phyloP scores from a whole-genome alignment of 2,329 filamentous ascomycete genomes.

The Talaromyces sp. region DNA sequence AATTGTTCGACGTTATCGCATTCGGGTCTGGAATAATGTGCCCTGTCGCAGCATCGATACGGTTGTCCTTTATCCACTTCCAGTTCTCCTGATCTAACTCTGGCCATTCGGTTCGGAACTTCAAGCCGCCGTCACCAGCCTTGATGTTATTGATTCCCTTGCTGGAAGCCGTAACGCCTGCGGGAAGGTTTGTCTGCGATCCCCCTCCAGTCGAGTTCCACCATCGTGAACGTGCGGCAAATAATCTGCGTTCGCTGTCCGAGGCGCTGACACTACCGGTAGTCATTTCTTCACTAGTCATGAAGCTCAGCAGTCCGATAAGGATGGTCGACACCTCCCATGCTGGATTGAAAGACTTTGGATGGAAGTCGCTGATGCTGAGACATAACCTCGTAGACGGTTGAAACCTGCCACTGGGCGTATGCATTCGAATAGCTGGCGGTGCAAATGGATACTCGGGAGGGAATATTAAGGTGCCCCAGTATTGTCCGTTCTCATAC shows the following conservation, averaged over 20 bases:
- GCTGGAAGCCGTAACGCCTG: constrained; percentile 48
- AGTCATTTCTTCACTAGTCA: constrained; percentile 99
- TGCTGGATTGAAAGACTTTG: constrained; percentile 94
- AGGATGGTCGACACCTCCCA: constrained; percentile 98
- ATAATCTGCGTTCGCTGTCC: constrained; percentile 68
- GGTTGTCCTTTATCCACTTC: constrained; percentile 81
- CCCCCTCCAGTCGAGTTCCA: constrained; percentile 96
- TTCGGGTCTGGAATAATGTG: constrained; percentile 53
- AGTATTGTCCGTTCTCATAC: constrained; percentile 93
- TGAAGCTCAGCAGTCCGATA: constrained; percentile 89
- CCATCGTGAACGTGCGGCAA: constrained; percentile 77
- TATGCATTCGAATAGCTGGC: constrained; percentile 98
- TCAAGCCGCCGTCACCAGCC: constrained; percentile 84
- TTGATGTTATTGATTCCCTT: constrained; percentile 76
- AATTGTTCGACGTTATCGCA: constrained; percentile 50
- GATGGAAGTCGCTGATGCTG: constrained; percentile 95
- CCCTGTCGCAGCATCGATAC: constrained; percentile 73
- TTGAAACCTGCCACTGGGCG: constrained; percentile 90
- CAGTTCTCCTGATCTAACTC: constrained; percentile 85
- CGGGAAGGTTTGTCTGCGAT: constrained; percentile 51
- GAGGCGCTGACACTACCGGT: constrained; percentile 80
- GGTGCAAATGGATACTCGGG: constrained; percentile 96
- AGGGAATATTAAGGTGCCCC: constrained; percentile 93
- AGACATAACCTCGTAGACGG: constrained; percentile 87
- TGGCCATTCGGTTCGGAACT: constrained; percentile 85